Evolutionary conservation across 441 rosid genomes (phyloP).

Genomic region (Metrosideros polymorpha): DNA sequence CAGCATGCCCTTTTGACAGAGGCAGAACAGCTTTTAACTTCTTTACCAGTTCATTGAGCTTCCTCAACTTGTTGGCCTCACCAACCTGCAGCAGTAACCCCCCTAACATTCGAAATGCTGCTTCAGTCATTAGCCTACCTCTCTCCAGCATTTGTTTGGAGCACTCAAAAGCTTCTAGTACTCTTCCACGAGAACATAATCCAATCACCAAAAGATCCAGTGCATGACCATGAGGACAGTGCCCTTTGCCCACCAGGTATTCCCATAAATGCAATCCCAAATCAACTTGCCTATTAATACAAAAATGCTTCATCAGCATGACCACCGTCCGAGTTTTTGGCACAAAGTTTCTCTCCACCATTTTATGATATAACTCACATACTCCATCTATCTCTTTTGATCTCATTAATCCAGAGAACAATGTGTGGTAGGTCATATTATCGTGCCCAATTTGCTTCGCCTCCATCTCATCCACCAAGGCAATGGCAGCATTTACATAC

Average conservation of each 20-base stretch:
- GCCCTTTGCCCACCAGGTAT: conserved; percentile 60
- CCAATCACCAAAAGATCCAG: conserved; percentile 72
- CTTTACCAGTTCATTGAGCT: conserved; percentile 39
- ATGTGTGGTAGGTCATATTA: conserved; percentile 47
- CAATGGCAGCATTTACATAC: conserved; percentile 41
- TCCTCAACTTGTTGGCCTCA: conserved; percentile 32
- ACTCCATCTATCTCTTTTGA: conserved; percentile 36
- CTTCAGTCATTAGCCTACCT: conserved; percentile 59
- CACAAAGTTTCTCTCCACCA: conserved; percentile 46
- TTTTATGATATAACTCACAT: conserved; percentile 35
- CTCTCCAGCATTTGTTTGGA: conserved; percentile 52
- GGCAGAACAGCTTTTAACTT: conserved; percentile 49
- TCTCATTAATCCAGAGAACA: conserved; percentile 64
- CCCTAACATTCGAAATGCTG: conserved; percentile 38
- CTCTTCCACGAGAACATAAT: conserved; percentile 53
- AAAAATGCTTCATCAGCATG: conserved; percentile 78
- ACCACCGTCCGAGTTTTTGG: conserved; percentile 66
- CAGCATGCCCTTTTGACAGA: conserved; percentile 14
- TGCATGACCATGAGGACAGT: conserved; percentile 78
- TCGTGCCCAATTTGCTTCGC: conserved; percentile 39
- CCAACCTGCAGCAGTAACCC: conserved; percentile 26
- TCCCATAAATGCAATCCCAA: conserved; percentile 56
- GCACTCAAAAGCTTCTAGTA: conserved; percentile 64
- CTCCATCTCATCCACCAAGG: conserved; percentile 72
- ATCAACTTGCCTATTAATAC: conserved; percentile 43